These are phyloP conservation scores for Didymella sp. DNA, from an alignment of 2,329 filamentous ascomycete species.

Conservation along the genomic window DNA sequence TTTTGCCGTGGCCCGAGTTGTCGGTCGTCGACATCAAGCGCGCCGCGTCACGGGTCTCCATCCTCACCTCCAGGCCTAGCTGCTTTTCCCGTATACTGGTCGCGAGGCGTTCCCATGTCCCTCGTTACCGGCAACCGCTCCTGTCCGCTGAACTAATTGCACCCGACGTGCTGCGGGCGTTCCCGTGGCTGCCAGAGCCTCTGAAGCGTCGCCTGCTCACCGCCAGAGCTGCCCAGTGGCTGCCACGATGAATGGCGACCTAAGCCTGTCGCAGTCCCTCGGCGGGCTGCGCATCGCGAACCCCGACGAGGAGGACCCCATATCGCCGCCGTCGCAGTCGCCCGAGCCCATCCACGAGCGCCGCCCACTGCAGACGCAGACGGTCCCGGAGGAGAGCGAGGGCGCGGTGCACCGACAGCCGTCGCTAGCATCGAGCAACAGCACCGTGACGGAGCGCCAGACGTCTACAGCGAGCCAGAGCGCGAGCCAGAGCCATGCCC, in stretches of 20 bases:
- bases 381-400: constrained; percentile 1
- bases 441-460: constrained; percentile 50
- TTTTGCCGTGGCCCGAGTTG: constrained; percentile 17
- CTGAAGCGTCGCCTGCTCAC: constrained; percentile 25
- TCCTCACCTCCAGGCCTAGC: constrained; percentile 26
- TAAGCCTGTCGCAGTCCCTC: constrained; percentile 89
- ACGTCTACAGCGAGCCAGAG: not conserved
- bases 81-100: constrained; percentile 31
- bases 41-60: constrained; percentile 25
- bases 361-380: constrained; percentile 17
- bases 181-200: constrained; percentile 31
- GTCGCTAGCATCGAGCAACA: constrained; percentile 41
- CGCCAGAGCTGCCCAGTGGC: constrained; percentile 32
- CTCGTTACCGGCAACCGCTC: constrained; percentile 23
- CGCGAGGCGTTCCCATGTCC: constrained; percentile 44
- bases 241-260: constrained; percentile 81
- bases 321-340: constrained; percentile 40
- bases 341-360: constrained; percentile 23
- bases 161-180: constrained; percentile 26
- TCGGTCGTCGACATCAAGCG: constrained; percentile 29
- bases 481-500: not conserved
- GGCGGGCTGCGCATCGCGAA: constrained; percentile 97
- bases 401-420: constrained; percentile 25
- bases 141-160: constrained; percentile 25
- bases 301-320: constrained; percentile 73